Percentiles rank a stretch among this genome's conserved stretches.
Conservation (phyloP, 306 rosid genomes). For the Glycine soja region DNA sequence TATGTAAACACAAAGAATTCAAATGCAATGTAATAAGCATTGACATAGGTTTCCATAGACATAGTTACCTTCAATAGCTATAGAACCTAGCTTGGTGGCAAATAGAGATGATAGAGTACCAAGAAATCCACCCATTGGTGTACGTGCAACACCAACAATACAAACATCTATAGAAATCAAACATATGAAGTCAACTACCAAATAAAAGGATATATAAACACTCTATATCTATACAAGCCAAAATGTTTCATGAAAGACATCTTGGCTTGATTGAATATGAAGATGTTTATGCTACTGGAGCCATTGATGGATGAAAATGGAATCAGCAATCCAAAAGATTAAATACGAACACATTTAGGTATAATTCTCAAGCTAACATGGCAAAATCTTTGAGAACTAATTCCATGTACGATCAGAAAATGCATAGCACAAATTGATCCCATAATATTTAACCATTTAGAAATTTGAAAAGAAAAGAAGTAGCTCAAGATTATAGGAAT, state of each 20-base stretch:
- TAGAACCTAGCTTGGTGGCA: constrained; percentile 93
- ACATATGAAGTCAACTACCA: too few species aligned
- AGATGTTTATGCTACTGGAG: constrained; percentile 56
- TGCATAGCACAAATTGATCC: too few species aligned
- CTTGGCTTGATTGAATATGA: constrained; percentile 75
- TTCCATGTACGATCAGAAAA: background rate
- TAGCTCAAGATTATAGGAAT: background rate
- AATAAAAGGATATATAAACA: too few species aligned
- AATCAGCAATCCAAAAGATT: constrained; percentile 53
- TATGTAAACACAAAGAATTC: background rate
- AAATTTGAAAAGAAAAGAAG: background rate
- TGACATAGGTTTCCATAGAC: background rate
- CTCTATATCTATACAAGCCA: too few species aligned
- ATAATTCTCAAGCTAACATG: constrained; percentile 10
- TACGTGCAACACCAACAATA: constrained; percentile 95
- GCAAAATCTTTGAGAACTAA: constrained; percentile 18
- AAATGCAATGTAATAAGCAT: constrained; percentile 24
- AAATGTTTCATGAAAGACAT: constrained; percentile 59
- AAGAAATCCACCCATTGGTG: constrained; percentile 97
- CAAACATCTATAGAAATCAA: constrained; percentile 76
- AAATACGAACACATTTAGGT: background rate
- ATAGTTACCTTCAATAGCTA: constrained; percentile 80
- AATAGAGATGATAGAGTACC: constrained; percentile 86
- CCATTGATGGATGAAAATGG: constrained; percentile 55
- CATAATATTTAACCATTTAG: background rate